Conservation (phyloP, 139 green algal genomes). For the Penium margaritaceum region DNA sequence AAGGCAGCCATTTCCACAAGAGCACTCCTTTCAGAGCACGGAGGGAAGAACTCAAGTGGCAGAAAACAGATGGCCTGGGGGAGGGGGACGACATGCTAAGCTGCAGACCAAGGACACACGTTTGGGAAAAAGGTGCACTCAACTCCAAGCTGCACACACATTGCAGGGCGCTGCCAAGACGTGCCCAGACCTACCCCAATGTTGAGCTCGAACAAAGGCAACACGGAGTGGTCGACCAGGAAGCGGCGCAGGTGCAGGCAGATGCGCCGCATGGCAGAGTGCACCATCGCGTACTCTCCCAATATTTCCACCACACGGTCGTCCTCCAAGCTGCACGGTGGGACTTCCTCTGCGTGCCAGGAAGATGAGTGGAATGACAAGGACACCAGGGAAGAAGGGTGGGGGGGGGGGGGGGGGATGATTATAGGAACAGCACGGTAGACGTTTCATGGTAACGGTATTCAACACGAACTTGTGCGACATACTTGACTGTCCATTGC, state of each 20-base stretch:
- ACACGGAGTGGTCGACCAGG: conserved; percentile 25
- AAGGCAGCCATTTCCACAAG: too few species aligned
- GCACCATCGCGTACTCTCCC: conserved; percentile 11
- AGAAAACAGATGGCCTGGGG: too few species aligned
- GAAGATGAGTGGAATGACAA: neutral
- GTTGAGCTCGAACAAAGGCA: conserved; percentile 17
- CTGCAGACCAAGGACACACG: too few species aligned
- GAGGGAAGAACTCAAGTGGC: too few species aligned
- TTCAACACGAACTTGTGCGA: neutral
- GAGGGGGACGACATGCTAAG: too few species aligned
- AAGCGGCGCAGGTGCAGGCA: conserved; percentile 16
- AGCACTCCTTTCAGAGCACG: too few species aligned
- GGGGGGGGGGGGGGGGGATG: neutral
- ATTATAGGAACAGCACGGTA: neutral
- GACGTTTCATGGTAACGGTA: neutral
- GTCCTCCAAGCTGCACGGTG: conserved; percentile 17
- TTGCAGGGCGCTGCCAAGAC: neutral
- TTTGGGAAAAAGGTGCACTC: too few species aligned
- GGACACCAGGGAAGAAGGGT: too few species aligned
- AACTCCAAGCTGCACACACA: too few species aligned
- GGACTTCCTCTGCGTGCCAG: conserved; percentile 4
- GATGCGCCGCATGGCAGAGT: conserved; percentile 13
- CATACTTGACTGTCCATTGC: neutral
- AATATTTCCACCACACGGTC: conserved; percentile 26
- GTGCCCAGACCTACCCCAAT: neutral